These are phyloP conservation scores for Calocybe gangraenosa DNA, from an alignment of 768 basidiomycete genomes.

Conservation along the genomic window DNA sequence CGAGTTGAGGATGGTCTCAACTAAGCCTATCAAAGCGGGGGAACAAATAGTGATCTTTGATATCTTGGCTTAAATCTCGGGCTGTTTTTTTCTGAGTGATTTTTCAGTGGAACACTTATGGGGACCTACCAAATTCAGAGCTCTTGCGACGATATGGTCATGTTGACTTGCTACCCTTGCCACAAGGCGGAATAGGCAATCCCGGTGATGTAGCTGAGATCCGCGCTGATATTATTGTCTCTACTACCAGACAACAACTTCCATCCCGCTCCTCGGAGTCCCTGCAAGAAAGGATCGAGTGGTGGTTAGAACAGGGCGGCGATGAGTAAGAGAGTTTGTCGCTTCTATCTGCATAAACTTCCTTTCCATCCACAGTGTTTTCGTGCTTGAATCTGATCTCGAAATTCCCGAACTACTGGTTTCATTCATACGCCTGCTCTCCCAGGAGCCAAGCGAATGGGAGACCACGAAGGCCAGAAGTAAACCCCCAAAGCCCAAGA, in stretches of 20 bases:
- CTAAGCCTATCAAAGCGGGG: slow-evolving; percentile 65
- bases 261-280: slow-evolving; percentile 20
- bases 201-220: slow-evolving; percentile 80
- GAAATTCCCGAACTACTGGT: slow-evolving; percentile 53
- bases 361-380: slow-evolving; percentile 36
- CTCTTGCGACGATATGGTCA: slow-evolving; percentile 94
- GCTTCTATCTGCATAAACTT: slow-evolving; percentile 1
- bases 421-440: slow-evolving; percentile 63
- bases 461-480: slow-evolving; percentile 53
- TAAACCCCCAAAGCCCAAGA: slow-evolving; percentile 70
- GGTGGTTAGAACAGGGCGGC: slow-evolving; percentile 88
- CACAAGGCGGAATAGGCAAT: slow-evolving; percentile 53
- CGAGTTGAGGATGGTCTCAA: slow-evolving; percentile 75
- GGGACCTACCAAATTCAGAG: slow-evolving; percentile 88
- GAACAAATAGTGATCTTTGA: slow-evolving; percentile 74
- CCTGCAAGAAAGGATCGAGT: slow-evolving; percentile 70
- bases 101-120: slow-evolving; percentile 90
- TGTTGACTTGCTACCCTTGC: slow-evolving; percentile 68
- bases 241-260: slow-evolving; percentile 25
- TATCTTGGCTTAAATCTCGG: slow-evolving; percentile 20
- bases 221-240: slow-evolving; percentile 64
- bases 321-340: slow-evolving; percentile 65
- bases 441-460: slow-evolving; percentile 56
- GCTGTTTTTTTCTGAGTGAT: slow-evolving; percentile 7
- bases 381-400: slow-evolving; percentile 48